phyloP scores from a whole-genome alignment of 1,139 yeast genomes.

The Meyerozyma carpophila region DNA sequence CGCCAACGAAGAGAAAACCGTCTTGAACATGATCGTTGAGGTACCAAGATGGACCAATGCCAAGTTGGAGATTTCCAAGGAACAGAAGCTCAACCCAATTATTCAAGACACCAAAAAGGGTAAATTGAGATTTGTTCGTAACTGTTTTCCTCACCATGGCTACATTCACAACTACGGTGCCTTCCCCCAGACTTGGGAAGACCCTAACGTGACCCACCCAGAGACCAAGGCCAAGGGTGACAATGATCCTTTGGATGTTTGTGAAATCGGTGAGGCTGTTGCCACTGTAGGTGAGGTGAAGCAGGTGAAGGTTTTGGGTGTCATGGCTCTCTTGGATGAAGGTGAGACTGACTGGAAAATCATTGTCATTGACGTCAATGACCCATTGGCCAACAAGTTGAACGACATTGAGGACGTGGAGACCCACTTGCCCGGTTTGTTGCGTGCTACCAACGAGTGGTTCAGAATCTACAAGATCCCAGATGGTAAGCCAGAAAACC shows the following conservation, averaged over 20 bases:
- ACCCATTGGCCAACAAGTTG: slow-evolving; percentile 71
- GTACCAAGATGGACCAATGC: slow-evolving; percentile 97
- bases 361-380: slow-evolving; percentile 76
- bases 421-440: slow-evolving; percentile 74
- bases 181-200: slow-evolving; percentile 98
- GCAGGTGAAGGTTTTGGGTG: slow-evolving; percentile 87
- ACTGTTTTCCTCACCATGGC: slow-evolving; percentile 94
- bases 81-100: slow-evolving; percentile 75
- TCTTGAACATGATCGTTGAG: slow-evolving; percentile 87
- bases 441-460: slow-evolving; percentile 86
- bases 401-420: slow-evolving; percentile 82
- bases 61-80: slow-evolving; percentile 82
- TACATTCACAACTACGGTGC: slow-evolving; percentile 97
- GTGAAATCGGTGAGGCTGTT: slow-evolving; percentile 79
- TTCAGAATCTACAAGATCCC: slow-evolving; percentile 94
- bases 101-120: slow-evolving; percentile 93
- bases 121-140: slow-evolving; percentile 78
- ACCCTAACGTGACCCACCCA: slow-evolving; percentile 38
- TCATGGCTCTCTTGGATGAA: slow-evolving; percentile 90
- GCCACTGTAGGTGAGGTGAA: slow-evolving; percentile 71
- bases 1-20: slow-evolving; percentile 54
- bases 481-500: slow-evolving; percentile 84
- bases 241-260: slow-evolving; percentile 93
- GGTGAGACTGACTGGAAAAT: slow-evolving; percentile 99
- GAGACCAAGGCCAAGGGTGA: slow-evolving; percentile 63